These are phyloP conservation scores for Debaryomyces udenii DNA, from an alignment of 1,139 yeast genomes.

Conservation along the genomic window DNA sequence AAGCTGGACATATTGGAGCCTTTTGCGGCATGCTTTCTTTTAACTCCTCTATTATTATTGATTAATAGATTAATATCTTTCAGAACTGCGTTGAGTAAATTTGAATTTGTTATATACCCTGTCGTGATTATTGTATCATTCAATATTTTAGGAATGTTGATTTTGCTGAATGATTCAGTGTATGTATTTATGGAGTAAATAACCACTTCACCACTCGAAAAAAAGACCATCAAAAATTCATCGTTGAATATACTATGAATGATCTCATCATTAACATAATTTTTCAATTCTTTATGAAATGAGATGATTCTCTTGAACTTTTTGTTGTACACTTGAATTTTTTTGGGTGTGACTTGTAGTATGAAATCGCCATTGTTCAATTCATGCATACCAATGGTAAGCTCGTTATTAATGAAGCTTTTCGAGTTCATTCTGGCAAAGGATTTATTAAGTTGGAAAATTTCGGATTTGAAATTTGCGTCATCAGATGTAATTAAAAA, in stretches of 20 bases:
- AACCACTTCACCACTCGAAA: constrained; percentile 59
- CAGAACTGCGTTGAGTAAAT: constrained; percentile 44
- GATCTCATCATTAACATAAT: constrained; percentile 42
- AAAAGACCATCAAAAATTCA: constrained; percentile 53
- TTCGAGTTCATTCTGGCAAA: constrained; percentile 67
- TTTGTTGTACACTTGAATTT: constrained; percentile 65
- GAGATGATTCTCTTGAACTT: constrained; percentile 52
- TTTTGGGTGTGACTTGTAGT: constrained; percentile 73
- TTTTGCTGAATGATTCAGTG: constrained; percentile 37
- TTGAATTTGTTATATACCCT: constrained; percentile 61
- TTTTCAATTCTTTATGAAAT: constrained; percentile 38
- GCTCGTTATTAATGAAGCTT: constrained; percentile 64
- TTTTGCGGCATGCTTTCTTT: constrained; percentile 29
- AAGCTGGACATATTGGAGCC: constrained; percentile 10
- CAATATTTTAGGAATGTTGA: constrained; percentile 54
- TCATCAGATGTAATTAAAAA: constrained; percentile 78
- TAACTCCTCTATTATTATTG: constrained; percentile 31
- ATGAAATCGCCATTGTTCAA: constrained; percentile 62
- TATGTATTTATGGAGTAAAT: constrained; percentile 48
- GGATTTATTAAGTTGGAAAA: constrained; percentile 69
- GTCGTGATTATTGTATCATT: constrained; percentile 67
- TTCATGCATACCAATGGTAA: constrained; percentile 69
- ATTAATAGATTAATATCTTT: constrained; percentile 40
- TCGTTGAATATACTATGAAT: constrained; percentile 56
- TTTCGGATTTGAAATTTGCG: constrained; percentile 63